Conservation (phyloP, 805 yeast genomes). For the Saccharomycopsis olivae region DNA sequence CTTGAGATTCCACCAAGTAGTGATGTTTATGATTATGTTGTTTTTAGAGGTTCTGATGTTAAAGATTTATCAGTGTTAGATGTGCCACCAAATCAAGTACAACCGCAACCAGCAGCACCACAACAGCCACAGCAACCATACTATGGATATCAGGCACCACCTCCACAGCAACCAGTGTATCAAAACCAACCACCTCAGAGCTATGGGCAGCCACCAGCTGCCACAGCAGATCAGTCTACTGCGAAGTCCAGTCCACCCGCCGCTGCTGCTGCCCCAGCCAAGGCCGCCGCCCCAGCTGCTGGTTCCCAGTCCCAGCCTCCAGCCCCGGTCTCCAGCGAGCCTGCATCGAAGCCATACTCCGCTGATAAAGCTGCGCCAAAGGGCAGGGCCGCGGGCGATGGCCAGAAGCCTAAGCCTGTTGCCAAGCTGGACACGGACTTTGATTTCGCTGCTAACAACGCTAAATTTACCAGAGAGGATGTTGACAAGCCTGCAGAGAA, state of each 20-base stretch:
- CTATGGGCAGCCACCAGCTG: constrained; percentile 9
- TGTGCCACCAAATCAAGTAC: constrained; percentile 50
- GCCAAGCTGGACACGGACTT: constrained; percentile 49
- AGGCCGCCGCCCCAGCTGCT: not conserved
- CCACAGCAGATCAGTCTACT: not conserved
- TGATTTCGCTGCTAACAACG: constrained; percentile 67
- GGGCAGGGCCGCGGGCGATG: constrained; percentile 5
- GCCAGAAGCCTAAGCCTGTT: constrained; percentile 17
- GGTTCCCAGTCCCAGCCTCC: not conserved
- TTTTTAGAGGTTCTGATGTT: constrained; percentile 86
- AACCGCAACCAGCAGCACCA: constrained; percentile 35
- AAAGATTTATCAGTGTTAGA: constrained; percentile 82
- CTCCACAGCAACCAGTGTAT: constrained; percentile 13
- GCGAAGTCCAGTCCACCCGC: not conserved
- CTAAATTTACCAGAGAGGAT: constrained; percentile 50
- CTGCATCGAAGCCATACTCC: constrained; percentile 1
- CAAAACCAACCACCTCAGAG: constrained; percentile 17
- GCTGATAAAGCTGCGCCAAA: constrained; percentile 1
- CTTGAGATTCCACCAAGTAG: constrained; percentile 63
- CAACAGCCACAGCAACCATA: constrained; percentile 18
- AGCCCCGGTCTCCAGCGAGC: not conserved
- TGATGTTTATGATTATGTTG: constrained; percentile 63
- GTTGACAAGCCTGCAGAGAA: constrained; percentile 18
- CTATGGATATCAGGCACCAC: constrained; percentile 14
- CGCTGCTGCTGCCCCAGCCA: not conserved